A percentile compares a stretch with the other conserved stretches of the same genome.
Evolutionary conservation across 495 filamentous ascomycete species (phyloP).

Genomic region (Durotheca rogersii): DNA sequence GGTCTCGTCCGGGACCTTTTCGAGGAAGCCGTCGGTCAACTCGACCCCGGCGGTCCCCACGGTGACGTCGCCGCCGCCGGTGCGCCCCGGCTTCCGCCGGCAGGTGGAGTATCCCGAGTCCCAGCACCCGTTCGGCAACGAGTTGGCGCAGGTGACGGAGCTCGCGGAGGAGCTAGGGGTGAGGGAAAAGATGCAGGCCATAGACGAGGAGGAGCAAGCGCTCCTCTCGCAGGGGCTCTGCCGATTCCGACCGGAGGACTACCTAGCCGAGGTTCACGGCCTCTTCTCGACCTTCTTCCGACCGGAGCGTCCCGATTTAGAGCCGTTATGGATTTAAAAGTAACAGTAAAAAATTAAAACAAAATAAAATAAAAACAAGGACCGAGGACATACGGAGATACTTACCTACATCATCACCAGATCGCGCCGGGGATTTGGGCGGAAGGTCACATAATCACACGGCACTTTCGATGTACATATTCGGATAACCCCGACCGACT

Average conservation of each 20-base stretch:
- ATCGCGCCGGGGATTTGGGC: slow-evolving; percentile 8
- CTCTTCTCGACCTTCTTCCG: slow-evolving; percentile 54
- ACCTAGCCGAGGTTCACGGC: slow-evolving; percentile 75
- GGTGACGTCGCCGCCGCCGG: slow-evolving; percentile 39
- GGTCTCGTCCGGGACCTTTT: slow-evolving; percentile 36
- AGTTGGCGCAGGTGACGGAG: slow-evolving; percentile 73
- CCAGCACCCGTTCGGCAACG: slow-evolving; percentile 66
- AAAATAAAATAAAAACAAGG: no score
- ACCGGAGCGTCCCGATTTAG: slow-evolving; percentile 15
- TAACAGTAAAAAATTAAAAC: no score
- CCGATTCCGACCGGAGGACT: slow-evolving; percentile 79
- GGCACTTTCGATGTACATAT: slow-evolving; percentile 40
- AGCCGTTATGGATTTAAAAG: slow-evolving; percentile 37
- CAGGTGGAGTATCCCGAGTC: slow-evolving; percentile 27
- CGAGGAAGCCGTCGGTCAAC: slow-evolving; percentile 40
- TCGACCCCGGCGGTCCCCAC: slow-evolving; percentile 15
- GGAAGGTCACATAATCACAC: slow-evolving; percentile 1
- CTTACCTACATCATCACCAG: no score
- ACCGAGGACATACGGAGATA: no score
- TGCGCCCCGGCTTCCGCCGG: slow-evolving; percentile 34
- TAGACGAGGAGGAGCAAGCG: slow-evolving; percentile 70
- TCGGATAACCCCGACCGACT: slow-evolving; percentile 30
- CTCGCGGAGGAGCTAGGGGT: slow-evolving; percentile 84
- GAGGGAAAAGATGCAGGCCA: slow-evolving; percentile 59
- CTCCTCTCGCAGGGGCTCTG: slow-evolving; percentile 64